Conservation (phyloP, 257 asterid genomes). For the Verbascum thapsus region DNA sequence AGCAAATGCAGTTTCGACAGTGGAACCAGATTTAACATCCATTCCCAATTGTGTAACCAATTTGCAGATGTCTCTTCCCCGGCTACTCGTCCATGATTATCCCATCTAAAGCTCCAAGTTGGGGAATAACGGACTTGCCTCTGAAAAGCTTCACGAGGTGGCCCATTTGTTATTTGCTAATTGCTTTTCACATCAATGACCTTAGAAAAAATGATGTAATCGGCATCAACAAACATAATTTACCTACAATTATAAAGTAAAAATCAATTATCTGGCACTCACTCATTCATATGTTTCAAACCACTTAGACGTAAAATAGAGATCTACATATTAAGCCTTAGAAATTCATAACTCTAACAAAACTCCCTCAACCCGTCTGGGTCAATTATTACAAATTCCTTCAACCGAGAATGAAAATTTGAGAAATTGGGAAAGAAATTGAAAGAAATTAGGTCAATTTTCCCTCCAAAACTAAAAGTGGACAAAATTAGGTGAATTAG, state of each 20-base stretch:
- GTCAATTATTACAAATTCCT: too few species aligned
- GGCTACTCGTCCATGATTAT: conserved; percentile 83
- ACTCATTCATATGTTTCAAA: neutral
- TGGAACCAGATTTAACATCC: conserved; percentile 62
- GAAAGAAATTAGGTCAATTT: too few species aligned
- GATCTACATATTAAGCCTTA: neutral
- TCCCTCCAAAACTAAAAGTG: too few species aligned
- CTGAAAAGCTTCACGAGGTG: conserved; percentile 60
- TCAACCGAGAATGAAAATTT: too few species aligned
- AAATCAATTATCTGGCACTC: conserved; percentile 12
- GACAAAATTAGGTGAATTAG: too few species aligned
- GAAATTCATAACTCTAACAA: conserved; percentile 4
- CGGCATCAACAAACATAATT: conserved; percentile 25
- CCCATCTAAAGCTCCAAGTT: conserved; percentile 96
- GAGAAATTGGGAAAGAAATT: too few species aligned
- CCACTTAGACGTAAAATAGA: neutral
- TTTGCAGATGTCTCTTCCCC: conserved; percentile 83
- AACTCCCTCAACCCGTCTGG: conserved; percentile 6
- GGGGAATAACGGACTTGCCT: conserved; percentile 83
- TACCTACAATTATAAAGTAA: conserved; percentile 34
- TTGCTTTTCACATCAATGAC: conserved; percentile 35
- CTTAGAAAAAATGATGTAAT: conserved; percentile 7
- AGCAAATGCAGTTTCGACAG: conserved; percentile 62
- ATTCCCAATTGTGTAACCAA: conserved; percentile 57
- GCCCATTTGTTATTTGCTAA: conserved; percentile 45